A percentile compares a stretch with the other conserved stretches of the same genome.
phyloP scores from a whole-genome alignment of 768 basidiomycete species.

The Pleurotus salmoneostramineus region DNA sequence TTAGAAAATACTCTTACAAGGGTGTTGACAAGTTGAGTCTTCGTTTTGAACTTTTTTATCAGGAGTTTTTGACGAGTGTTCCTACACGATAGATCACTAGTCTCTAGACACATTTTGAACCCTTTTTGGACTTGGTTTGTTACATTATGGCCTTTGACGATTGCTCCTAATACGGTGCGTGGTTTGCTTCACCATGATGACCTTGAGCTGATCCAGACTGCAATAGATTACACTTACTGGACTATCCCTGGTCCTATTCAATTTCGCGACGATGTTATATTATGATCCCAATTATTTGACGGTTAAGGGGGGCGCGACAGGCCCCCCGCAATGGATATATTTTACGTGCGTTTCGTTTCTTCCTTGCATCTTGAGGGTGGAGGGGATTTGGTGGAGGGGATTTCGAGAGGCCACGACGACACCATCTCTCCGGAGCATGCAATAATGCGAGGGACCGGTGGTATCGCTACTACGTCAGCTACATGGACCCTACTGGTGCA shows the following conservation, averaged over 20 bases:
- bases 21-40: constrained; percentile 52
- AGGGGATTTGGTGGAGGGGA: background rate
- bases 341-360: constrained; percentile 61
- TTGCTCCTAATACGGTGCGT: constrained; percentile 89
- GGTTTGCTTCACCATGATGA: background rate
- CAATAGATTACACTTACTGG: constrained; percentile 86
- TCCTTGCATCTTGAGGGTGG: background rate
- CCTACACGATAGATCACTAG: constrained; percentile 52
- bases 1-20: constrained; percentile 67
- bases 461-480: too few relatives aligned
- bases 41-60: background rate
- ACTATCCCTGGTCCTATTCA: constrained; percentile 73
- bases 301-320: constrained; percentile 55
- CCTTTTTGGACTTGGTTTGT: constrained; percentile 94
- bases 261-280: constrained; percentile 79
- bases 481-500: background rate
- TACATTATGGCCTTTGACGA: constrained; percentile 75
- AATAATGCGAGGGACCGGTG: too few relatives aligned
- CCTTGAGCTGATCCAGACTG: background rate
- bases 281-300: constrained; percentile 79
- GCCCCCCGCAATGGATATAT: constrained; percentile 85
- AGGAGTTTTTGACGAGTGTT: background rate
- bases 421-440: background rate
- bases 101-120: constrained; percentile 72
- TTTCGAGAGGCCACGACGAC: background rate